Evolutionary conservation across 108 stramenopile genomes (phyloP), one percentile per base, ranked within the genome.

Genomic region (Mediolabrus comicus): DNA sequence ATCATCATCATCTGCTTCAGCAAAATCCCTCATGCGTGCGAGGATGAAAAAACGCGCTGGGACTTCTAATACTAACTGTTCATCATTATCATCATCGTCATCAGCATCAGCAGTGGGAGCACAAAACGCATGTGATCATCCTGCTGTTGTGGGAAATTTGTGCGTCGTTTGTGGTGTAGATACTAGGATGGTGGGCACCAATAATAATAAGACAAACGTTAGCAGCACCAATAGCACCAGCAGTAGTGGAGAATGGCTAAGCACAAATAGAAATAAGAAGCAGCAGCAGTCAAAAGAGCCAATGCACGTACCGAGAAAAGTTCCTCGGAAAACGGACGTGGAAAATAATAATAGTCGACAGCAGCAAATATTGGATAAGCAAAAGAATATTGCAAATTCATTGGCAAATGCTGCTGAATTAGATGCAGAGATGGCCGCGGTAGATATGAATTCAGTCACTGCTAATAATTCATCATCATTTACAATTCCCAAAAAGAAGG

Each of bases 81-180:
- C 64, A 38, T 19, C 60, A 11, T 31, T n/a, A 3, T 13, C 58
- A 69, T 10, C 59, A 62, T 1, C 70, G 27, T n/a, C 55, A 27
- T n/a, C 8, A 5, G 46, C 16, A 24, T 26, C 27, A 36, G 24
- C 54, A 24, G 52, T 34, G 11, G 29, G 1, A 16, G 35, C 52
- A 0, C 27, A 16, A 11, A 6, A 24, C 39, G 67, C 77, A 49
- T 92, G 92, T 75, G 38, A 62, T 25, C 92, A 92, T 80, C 92
- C 92, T 25, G 81, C 87, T 7, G 75, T 89, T 62, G 59, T 92
- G n/a, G 86, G 86, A 17, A 70, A 65, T 13, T 51, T 92, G 46
- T 92, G 92, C 59, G 89, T 72, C 30, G 83, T 92, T 17, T 92
- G 92, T 61, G 92, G 92, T 0, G 41, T 36, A 2, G 68, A 77